A percentile compares a stretch with the other conserved stretches of the same genome.
Evolutionary conservation across 1,284 basidiomycete species (phyloP).

Genomic region (Ustilago esculenta): DNA sequence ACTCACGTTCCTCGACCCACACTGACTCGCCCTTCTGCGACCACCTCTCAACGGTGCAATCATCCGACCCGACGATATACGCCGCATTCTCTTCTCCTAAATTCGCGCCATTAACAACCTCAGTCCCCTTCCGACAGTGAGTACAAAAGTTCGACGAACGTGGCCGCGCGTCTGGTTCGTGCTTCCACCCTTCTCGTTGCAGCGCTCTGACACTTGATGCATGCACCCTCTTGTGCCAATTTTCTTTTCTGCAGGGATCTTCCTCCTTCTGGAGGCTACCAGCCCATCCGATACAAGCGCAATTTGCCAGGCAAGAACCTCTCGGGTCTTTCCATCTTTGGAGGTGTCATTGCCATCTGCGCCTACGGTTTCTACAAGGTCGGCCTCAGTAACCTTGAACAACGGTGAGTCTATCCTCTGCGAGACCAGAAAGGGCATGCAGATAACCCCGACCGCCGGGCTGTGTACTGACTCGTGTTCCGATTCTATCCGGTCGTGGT

Average conservation of each 20-base stretch:
- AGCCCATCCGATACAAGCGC: conserved; percentile 91
- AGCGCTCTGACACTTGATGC: conserved; percentile 1
- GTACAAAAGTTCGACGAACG: neutral
- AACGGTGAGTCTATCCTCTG: conserved; percentile 75
- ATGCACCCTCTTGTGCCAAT: neutral
- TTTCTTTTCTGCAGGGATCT: conserved; percentile 77
- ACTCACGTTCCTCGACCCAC: too few relatives aligned
- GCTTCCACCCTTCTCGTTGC: too few relatives aligned
- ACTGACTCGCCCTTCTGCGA: too few relatives aligned
- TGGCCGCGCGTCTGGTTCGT: too few relatives aligned
- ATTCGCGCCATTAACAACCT: neutral
- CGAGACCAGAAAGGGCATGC: neutral
- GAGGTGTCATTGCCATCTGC: conserved; percentile 83
- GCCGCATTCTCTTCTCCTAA: neutral
- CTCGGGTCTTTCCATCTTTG: conserved; percentile 85
- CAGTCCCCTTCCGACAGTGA: conserved; percentile 53
- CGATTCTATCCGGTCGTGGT: neutral
- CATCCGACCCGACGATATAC: too few relatives aligned
- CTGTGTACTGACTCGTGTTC: neutral
- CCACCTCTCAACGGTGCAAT: neutral
- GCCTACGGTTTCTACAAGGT: conserved; percentile 91
- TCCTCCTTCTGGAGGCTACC: conserved; percentile 93
- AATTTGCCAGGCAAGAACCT: conserved; percentile 93
- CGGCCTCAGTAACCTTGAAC: conserved; percentile 88
- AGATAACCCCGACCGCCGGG: neutral